phyloP scores from a whole-genome alignment of 257 asterid genomes.

The Schizonepeta tenuifolia region DNA sequence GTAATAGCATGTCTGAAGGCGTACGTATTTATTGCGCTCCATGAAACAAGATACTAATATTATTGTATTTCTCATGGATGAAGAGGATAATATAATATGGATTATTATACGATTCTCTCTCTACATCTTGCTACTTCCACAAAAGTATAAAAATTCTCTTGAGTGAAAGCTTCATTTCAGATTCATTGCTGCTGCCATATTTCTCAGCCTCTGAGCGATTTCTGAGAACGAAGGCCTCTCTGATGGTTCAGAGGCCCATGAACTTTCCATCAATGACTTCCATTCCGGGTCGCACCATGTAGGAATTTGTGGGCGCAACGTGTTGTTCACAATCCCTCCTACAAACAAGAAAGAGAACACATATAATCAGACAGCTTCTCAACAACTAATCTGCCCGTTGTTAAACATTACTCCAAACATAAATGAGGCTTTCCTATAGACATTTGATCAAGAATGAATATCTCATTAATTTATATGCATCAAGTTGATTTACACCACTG shows the following conservation, averaged over 20 bases:
- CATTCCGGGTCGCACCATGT: conserved; percentile 99
- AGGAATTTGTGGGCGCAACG: conserved; percentile 90
- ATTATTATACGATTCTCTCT: conserved; percentile 38
- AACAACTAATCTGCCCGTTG: neutral
- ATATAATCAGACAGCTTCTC: conserved; percentile 12
- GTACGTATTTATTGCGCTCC: conserved; percentile 39
- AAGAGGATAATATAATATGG: conserved; percentile 35
- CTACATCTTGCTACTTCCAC: conserved; percentile 24
- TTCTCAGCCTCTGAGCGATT: conserved; percentile 86
- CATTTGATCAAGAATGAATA: neutral
- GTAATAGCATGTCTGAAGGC: conserved; percentile 34
- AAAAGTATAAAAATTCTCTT: conserved; percentile 18
- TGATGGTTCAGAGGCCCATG: conserved; percentile 81
- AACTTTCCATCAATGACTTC: conserved; percentile 93
- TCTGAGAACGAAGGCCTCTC: conserved; percentile 89
- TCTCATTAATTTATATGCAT: neutral
- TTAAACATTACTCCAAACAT: neutral
- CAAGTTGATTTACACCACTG: neutral
- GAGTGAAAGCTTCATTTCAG: conserved; percentile 54
- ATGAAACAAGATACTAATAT: conserved; percentile 33
- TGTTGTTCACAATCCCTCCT: conserved; percentile 95
- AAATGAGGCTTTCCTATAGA: no score
- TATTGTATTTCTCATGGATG: conserved; percentile 41
- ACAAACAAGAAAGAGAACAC: neutral
- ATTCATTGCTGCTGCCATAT: conserved; percentile 96